A percentile compares a stretch with the other conserved stretches of the same genome.
These are phyloP conservation scores for Anthracocystis panici-leucophaei DNA, from an alignment of 1,284 basidiomycete genomes.

Conservation along the genomic window DNA sequence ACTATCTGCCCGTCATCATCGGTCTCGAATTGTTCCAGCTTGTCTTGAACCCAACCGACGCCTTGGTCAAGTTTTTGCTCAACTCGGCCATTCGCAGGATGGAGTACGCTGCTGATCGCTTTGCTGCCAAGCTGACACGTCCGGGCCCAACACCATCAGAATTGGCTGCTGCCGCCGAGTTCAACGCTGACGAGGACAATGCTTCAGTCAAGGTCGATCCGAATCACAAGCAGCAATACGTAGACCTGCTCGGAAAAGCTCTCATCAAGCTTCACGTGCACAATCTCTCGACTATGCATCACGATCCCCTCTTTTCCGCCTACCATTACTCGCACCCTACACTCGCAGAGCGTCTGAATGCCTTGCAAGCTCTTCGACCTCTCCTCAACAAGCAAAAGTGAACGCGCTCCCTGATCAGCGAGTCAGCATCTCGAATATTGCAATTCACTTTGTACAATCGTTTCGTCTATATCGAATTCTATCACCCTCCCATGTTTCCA, in stretches of 20 bases:
- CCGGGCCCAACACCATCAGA: slow-evolving; percentile 51
- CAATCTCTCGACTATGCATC: slow-evolving; percentile 67
- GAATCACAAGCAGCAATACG: slow-evolving; percentile 57
- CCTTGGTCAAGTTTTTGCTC: slow-evolving; percentile 63
- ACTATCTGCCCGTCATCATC: slow-evolving; percentile 64
- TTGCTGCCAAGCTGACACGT: slow-evolving; percentile 54
- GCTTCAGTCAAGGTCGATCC: slow-evolving; percentile 33
- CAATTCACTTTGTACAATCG: too few species aligned
- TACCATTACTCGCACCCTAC: slow-evolving; percentile 68
- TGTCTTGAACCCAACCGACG: slow-evolving; percentile 62
- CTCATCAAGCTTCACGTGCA: slow-evolving; percentile 67
- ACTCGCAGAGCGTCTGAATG: slow-evolving; percentile 61
- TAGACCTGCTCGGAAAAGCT: slow-evolving; percentile 58
- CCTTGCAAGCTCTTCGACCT: slow-evolving; percentile 38
- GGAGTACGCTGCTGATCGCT: slow-evolving; percentile 66
- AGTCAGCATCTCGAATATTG: too few species aligned
- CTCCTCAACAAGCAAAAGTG: slow-evolving; percentile 28
- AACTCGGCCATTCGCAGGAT: slow-evolving; percentile 61
- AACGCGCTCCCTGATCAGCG: not conserved
- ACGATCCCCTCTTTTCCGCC: slow-evolving; percentile 66
- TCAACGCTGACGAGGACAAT: slow-evolving; percentile 30
- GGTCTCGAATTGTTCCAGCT: slow-evolving; percentile 68
- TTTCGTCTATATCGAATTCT: too few species aligned
- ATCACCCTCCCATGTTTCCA: too few species aligned
- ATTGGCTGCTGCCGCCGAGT: slow-evolving; percentile 42